phyloP scores from a whole-genome alignment of 495 filamentous ascomycete genomes.

The Penicillium flavigenum region DNA sequence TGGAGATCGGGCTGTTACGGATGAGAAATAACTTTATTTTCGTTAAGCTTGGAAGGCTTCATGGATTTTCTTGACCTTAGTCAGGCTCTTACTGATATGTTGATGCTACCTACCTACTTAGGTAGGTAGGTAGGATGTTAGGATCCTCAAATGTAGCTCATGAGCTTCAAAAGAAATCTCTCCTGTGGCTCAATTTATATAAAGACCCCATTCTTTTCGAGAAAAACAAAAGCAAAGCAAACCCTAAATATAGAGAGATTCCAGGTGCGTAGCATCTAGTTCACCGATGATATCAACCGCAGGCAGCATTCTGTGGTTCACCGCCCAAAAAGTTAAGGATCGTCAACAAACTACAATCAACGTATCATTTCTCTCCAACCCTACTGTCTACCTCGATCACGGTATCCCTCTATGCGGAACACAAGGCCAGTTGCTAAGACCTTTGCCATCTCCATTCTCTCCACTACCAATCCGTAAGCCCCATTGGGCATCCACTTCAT shows the following conservation, averaged over 20 bases:
- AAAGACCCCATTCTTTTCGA: too few relatives aligned
- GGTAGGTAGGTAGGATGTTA: too few relatives aligned
- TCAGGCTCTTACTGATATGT: too few relatives aligned
- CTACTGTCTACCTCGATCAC: not conserved
- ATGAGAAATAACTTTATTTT: not conserved
- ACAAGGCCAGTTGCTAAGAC: not conserved
- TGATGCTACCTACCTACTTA: too few relatives aligned
- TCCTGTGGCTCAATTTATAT: too few relatives aligned
- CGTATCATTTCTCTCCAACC: not conserved
- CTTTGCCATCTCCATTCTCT: not conserved
- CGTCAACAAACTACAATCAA: not conserved
- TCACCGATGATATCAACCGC: constrained; percentile 5
- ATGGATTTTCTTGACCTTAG: not conserved
- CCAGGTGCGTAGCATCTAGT: constrained; percentile 1
- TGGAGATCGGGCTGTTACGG: not conserved
- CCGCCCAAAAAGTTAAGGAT: constrained; percentile 1
- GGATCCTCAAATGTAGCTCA: too few relatives aligned
- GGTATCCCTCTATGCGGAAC: not conserved
- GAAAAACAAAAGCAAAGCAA: not conserved
- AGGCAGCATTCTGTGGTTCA: not conserved
- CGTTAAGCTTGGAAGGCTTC: not conserved
- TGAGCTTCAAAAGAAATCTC: too few relatives aligned
- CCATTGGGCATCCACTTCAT: not conserved
- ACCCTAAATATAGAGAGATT: not conserved
- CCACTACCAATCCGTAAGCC: not conserved